Conservation (phyloP, 2,329 filamentous ascomycete species). For the Ophiostoma pallidulum region DNA sequence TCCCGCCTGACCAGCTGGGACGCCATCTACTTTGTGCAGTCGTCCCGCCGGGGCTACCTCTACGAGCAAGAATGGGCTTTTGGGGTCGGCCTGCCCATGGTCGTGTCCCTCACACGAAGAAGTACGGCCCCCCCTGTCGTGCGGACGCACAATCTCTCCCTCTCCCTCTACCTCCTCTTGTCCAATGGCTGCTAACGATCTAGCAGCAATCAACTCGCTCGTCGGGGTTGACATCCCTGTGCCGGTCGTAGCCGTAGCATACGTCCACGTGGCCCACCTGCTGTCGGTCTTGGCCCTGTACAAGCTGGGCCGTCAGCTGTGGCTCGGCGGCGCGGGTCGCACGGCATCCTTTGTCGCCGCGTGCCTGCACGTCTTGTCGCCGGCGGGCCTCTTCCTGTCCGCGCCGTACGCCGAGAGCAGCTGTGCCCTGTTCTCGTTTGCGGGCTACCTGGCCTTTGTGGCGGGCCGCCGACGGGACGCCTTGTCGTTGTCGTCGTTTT, state of each 20-base stretch:
- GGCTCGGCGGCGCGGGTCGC: slow-evolving; percentile 8
- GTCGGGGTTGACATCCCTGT: background rate
- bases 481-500: slow-evolving; percentile 19
- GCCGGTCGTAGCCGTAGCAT: slow-evolving; percentile 47
- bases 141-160: background rate
- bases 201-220: background rate
- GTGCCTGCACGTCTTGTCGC: slow-evolving; percentile 70
- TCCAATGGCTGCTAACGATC: background rate
- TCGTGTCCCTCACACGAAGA: slow-evolving; percentile 29
- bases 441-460: slow-evolving; percentile 62
- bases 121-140: slow-evolving; percentile 21
- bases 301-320: slow-evolving; percentile 15
- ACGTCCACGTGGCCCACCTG: slow-evolving; percentile 69
- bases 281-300: slow-evolving; percentile 45
- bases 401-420: slow-evolving; percentile 75
- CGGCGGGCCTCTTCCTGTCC: slow-evolving; percentile 81
- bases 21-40: slow-evolving; percentile 63
- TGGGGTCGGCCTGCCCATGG: slow-evolving; percentile 39
- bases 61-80: slow-evolving; percentile 87
- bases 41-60: slow-evolving; percentile 53
- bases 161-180: too few relatives aligned
- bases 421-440: slow-evolving; percentile 69
- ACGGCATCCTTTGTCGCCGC: slow-evolving; percentile 54
- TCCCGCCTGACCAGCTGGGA: slow-evolving; percentile 68
- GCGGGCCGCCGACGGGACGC: slow-evolving; percentile 29